These are phyloP conservation scores for Raphanus raphanistrum DNA, from an alignment of 345 rosid species.

Conservation along the genomic window DNA sequence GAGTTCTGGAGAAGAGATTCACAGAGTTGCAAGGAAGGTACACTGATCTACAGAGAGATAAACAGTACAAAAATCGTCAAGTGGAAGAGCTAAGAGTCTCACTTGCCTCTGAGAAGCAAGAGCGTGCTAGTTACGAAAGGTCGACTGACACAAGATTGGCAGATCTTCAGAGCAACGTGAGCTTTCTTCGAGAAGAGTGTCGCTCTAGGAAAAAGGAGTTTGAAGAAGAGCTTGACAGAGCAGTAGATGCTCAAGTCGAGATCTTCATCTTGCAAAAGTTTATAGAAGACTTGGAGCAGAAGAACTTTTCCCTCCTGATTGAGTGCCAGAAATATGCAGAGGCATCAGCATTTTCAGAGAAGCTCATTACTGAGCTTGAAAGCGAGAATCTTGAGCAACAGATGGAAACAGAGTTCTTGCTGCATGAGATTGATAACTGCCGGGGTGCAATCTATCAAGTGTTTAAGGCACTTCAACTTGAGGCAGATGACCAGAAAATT, in stretches of 20 bases:
- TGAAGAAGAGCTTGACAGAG: slow-evolving; percentile 89
- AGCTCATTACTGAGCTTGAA: slow-evolving; percentile 69
- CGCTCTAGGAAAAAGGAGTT: slow-evolving; percentile 71
- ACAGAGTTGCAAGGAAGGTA: slow-evolving; percentile 64
- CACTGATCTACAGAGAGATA: slow-evolving; percentile 66
- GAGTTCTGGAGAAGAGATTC: slow-evolving; percentile 63
- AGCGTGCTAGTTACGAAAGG: slow-evolving; percentile 56
- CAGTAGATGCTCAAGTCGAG: slow-evolving; percentile 77
- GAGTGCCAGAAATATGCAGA: slow-evolving; percentile 75
- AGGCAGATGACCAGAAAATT: slow-evolving; percentile 40
- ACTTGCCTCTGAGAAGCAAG: slow-evolving; percentile 65
- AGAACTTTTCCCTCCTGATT: slow-evolving; percentile 60
- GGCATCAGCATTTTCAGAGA: slow-evolving; percentile 68
- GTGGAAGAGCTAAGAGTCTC: slow-evolving; percentile 64
- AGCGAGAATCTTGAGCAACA: slow-evolving; percentile 81
- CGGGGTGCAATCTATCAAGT: slow-evolving; percentile 63
- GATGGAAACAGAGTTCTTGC: slow-evolving; percentile 63
- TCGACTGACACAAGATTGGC: slow-evolving; percentile 69
- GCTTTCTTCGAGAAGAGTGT: slow-evolving; percentile 67
- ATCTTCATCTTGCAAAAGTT: slow-evolving; percentile 76
- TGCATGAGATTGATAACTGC: slow-evolving; percentile 63
- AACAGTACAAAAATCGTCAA: slow-evolving; percentile 54
- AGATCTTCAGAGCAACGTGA: slow-evolving; percentile 67
- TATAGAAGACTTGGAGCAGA: slow-evolving; percentile 72
- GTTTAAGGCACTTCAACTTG: slow-evolving; percentile 66